phyloP scores from a whole-genome alignment of 495 filamentous ascomycete species.

The Filosporella fistucella region DNA sequence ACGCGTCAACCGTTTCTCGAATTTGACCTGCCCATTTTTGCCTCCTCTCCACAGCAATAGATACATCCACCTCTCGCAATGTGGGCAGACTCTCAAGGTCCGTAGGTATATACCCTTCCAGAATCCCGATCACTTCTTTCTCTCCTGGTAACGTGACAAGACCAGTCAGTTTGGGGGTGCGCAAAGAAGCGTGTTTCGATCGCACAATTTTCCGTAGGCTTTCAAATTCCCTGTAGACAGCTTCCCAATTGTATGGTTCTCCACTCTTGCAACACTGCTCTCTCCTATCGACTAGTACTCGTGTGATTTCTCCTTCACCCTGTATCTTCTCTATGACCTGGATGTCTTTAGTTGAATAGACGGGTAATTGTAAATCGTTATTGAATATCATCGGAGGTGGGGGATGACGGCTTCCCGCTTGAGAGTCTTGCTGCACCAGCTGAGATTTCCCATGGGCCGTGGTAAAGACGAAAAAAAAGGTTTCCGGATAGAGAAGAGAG shows the following conservation, averaged over 20 bases:
- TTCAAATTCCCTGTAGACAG: constrained; percentile 10
- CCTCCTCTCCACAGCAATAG: constrained; percentile 7
- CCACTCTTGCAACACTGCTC: constrained; percentile 12
- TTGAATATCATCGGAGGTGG: constrained; percentile 9
- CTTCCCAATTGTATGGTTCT: background rate
- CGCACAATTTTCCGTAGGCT: constrained; percentile 4
- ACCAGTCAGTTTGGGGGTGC: constrained; percentile 7
- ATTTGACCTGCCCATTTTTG: constrained; percentile 26
- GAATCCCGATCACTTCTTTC: constrained; percentile 7
- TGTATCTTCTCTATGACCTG: constrained; percentile 7
- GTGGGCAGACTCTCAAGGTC: background rate
- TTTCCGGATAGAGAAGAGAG: constrained; percentile 14
- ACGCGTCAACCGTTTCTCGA: constrained; percentile 18
- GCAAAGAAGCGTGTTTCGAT: constrained; percentile 7
- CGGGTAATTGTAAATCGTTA: constrained; percentile 14
- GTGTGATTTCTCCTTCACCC: constrained; percentile 1
- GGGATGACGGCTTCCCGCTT: constrained; percentile 2
- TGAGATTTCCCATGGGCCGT: constrained; percentile 11
- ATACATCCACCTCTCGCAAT: constrained; percentile 9
- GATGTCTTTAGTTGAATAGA: constrained; percentile 19
- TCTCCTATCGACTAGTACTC: constrained; percentile 5
- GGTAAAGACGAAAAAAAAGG: constrained; percentile 15
- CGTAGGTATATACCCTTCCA: constrained; percentile 13
- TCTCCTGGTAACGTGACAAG: constrained; percentile 5
- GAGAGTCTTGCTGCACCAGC: constrained; percentile 8